Conservation (phyloP, 2,329 filamentous ascomycete species). For the Alternaria solani region DNA sequence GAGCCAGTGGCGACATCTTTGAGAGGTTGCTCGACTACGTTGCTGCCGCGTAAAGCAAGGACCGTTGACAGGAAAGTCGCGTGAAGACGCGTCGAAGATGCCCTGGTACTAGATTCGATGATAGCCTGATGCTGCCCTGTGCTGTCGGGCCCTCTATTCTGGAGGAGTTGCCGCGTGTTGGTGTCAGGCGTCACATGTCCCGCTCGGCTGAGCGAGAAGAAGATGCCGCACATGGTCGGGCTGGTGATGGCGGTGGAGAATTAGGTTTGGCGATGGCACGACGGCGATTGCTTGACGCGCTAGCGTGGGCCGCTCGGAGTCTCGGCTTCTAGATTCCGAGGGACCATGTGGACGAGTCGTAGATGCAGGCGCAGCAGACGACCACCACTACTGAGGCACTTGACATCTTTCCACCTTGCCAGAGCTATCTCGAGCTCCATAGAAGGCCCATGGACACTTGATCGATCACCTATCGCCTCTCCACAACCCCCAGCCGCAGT, state of each 20-base stretch:
- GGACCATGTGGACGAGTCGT: conserved; percentile 24
- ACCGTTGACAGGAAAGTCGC: conserved; percentile 83
- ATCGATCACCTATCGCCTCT: conserved; percentile 11
- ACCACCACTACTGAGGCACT: conserved; percentile 17
- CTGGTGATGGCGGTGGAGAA: conserved; percentile 16
- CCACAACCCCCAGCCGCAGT: conserved; percentile 23
- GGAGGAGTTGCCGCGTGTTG: conserved; percentile 36
- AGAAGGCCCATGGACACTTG: conserved; percentile 31
- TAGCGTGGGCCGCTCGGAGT: conserved; percentile 25
- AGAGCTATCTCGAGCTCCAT: conserved; percentile 20
- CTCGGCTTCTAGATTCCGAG: conserved; percentile 32
- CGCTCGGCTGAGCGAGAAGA: conserved; percentile 56
- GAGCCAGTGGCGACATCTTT: conserved; percentile 64
- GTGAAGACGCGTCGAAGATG: conserved; percentile 38
- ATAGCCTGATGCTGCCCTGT: conserved; percentile 24
- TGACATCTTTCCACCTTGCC: conserved; percentile 8
- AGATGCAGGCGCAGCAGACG: conserved; percentile 22
- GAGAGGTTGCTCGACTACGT: conserved; percentile 77
- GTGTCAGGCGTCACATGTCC: conserved; percentile 33
- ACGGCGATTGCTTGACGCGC: neutral
- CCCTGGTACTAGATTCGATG: conserved; percentile 11
- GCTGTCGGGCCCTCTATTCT: conserved; percentile 46
- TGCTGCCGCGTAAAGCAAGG: conserved; percentile 82
- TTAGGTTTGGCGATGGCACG: conserved; percentile 14
- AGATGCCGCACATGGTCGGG: conserved; percentile 57